phyloP scores from a whole-genome alignment of 441 rosid genomes.

The Adansonia gregorii region DNA sequence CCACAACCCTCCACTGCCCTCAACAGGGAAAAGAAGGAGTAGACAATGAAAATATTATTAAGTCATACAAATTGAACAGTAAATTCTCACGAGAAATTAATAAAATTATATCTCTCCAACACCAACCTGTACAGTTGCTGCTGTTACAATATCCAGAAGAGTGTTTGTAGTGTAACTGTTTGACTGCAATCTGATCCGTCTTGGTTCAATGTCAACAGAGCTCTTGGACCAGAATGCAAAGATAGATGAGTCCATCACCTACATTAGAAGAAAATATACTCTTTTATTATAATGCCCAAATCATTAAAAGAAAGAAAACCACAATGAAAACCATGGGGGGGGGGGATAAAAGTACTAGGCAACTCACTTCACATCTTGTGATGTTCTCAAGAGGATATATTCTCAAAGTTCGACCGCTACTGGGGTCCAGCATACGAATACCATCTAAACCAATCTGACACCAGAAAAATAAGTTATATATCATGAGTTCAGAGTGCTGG shows the following conservation, averaged over 20 bases:
- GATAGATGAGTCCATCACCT: slow-evolving; percentile 82
- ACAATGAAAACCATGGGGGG: background rate
- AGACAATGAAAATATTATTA: background rate
- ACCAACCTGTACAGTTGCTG: slow-evolving; percentile 93
- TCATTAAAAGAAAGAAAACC: slow-evolving; percentile 11
- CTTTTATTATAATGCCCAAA: background rate
- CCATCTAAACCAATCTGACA: slow-evolving; percentile 96
- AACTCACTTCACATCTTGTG: slow-evolving; percentile 88
- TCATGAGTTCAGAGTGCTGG: background rate
- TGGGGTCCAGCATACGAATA: slow-evolving; percentile 98
- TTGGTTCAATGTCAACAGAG: slow-evolving; percentile 87
- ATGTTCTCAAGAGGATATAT: slow-evolving; percentile 94
- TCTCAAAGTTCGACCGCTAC: slow-evolving; percentile 75
- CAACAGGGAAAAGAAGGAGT: background rate
- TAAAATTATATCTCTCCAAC: background rate
- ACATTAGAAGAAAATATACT: slow-evolving; percentile 23
- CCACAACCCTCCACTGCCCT: background rate
- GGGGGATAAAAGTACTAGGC: background rate
- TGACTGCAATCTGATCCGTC: slow-evolving; percentile 91
- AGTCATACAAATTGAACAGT: background rate
- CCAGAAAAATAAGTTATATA: slow-evolving; percentile 20
- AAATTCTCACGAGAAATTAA: background rate
- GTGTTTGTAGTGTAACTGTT: slow-evolving; percentile 86
- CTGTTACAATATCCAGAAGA: slow-evolving; percentile 90
- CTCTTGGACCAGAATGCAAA: slow-evolving; percentile 98